A percentile compares a stretch with the other conserved stretches of the same genome.
Evolutionary conservation across 2,329 filamentous ascomycete species (phyloP).

Genomic region (Endoconidiophora polonica): DNA sequence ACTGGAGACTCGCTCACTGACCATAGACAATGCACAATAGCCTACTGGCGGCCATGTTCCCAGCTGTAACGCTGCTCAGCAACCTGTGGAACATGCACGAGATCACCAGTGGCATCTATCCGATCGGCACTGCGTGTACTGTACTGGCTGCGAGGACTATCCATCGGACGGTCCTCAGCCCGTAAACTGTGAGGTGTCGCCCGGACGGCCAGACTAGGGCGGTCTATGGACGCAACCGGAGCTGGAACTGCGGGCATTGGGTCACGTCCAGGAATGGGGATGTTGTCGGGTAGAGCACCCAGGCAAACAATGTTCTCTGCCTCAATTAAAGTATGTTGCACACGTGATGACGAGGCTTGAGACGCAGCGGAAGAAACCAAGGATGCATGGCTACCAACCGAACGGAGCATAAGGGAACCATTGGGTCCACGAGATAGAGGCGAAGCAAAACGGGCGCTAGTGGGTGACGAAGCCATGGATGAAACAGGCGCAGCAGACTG

Average conservation of each 20-base stretch:
- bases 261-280: conserved; percentile 18
- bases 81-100: conserved; percentile 35
- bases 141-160: conserved; percentile 28
- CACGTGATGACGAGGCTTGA: conserved; percentile 19
- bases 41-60: conserved; percentile 19
- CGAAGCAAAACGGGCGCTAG: not conserved
- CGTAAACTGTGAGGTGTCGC: conserved; percentile 15
- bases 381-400: not conserved
- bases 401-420: conserved; percentile 1
- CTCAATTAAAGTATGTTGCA: conserved; percentile 35
- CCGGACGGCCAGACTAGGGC: conserved; percentile 2
- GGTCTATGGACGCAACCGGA: not conserved
- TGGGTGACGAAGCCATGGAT: conserved; percentile 6
- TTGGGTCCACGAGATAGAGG: not conserved
- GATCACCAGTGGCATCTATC: conserved; percentile 28
- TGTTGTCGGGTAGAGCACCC: conserved; percentile 34
- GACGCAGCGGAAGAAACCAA: conserved; percentile 6
- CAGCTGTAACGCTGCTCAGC: conserved; percentile 35
- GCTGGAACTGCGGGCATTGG: not conserved
- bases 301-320: conserved; percentile 36
- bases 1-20: no score
- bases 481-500: conserved; percentile 5
- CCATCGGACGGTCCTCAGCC: not conserved
- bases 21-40: no score
- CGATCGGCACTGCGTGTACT: conserved; percentile 29